A percentile compares a stretch with the other conserved stretches of the same genome.
These are phyloP conservation scores for Hanseniaspora nectarophila DNA, from an alignment of 805 yeast species.

Conservation along the genomic window DNA sequence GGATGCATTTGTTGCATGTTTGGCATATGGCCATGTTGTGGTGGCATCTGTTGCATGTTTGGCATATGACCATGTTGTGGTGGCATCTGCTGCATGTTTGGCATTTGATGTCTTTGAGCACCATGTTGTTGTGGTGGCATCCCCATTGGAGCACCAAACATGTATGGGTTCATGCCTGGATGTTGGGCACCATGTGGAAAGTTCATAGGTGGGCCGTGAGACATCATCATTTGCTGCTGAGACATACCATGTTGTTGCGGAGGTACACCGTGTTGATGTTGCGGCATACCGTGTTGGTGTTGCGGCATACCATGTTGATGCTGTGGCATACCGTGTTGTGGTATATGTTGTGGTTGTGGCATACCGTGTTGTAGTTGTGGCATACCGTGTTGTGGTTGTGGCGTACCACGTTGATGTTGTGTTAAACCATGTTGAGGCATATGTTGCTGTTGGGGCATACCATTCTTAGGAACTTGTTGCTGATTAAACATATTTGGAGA, in stretches of 20 bases:
- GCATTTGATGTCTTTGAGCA: slow-evolving; percentile 15
- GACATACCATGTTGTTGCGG: slow-evolving; percentile 2
- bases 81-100: background rate
- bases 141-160: slow-evolving; percentile 1
- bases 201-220: slow-evolving; percentile 17
- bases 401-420: too few species aligned
- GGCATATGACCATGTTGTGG: background rate
- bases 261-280: background rate
- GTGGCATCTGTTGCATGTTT: background rate
- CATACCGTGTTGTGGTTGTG: too few species aligned
- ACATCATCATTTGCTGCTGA: slow-evolving; percentile 15
- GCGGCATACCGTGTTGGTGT: too few species aligned
- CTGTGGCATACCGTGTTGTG: too few species aligned
- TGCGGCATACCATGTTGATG: too few species aligned
- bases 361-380: too few species aligned
- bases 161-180: background rate
- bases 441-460: too few species aligned
- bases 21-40: background rate
- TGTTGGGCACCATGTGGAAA: background rate
- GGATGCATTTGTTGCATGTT: slow-evolving; percentile 21
- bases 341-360: too few species aligned
- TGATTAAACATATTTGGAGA: background rate
- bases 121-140: slow-evolving; percentile 22
- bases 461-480: background rate
- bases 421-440: too few species aligned